phyloP scores from a whole-genome alignment of 345 rosid species.

The Schrenkiella parvula region DNA sequence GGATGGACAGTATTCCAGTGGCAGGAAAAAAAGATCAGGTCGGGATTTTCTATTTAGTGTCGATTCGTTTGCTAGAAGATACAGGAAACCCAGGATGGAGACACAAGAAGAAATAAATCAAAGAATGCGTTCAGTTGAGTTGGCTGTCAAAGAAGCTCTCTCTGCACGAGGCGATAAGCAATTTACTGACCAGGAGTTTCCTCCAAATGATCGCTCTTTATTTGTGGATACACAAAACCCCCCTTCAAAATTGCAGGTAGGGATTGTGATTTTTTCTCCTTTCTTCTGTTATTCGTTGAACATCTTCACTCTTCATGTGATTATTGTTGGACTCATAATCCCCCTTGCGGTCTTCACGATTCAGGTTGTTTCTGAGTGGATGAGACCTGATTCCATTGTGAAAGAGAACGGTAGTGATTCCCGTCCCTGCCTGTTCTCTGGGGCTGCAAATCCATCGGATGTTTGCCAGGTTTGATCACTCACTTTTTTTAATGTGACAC shows the following conservation, averaged over 20 bases:
- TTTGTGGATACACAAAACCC: conserved; percentile 80
- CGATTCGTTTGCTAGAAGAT: conserved; percentile 90
- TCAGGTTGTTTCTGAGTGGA: conserved; percentile 98
- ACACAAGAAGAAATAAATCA: conserved; percentile 92
- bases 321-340: background rate
- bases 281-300: conserved; percentile 15
- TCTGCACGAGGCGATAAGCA: conserved; percentile 76
- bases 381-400: conserved; percentile 85
- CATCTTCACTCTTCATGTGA: background rate
- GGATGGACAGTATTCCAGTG: conserved; percentile 99
- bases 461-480: conserved; percentile 87
- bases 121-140: conserved; percentile 93
- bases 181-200: conserved; percentile 97
- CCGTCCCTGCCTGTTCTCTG: conserved; percentile 87
- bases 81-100: conserved; percentile 92
- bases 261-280: conserved; percentile 18
- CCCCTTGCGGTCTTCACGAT: conserved; percentile 14
- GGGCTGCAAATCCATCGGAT: conserved; percentile 92
- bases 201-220: conserved; percentile 89
- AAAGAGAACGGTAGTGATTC: conserved; percentile 55
- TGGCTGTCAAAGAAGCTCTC: conserved; percentile 97
- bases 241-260: conserved; percentile 86
- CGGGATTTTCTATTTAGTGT: conserved; percentile 71
- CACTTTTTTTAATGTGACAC: background rate
- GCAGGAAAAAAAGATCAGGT: conserved; percentile 83